Base-by-base conservation (phyloP, 768 basidiomycete species). In the Lepiota venenata region DNA sequence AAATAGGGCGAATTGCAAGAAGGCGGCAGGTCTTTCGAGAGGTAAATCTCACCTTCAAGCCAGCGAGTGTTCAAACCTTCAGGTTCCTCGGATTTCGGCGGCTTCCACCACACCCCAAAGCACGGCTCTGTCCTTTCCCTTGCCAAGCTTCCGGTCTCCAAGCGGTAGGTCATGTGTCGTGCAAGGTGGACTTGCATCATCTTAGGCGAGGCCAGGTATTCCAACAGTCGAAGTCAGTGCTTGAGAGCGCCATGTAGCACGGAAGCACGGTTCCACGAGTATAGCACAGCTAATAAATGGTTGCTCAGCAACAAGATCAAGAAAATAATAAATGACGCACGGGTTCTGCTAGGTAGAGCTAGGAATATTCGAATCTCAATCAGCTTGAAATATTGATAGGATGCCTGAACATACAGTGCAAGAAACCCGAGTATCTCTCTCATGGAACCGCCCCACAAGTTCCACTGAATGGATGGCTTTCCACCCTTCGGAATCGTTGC, bases 401-500 rank as follows among this genome's bases (percentile, higher is more conserved):
- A 47, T 38, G 18, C 18, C 32, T 20, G 16, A 25, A 49, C 55
- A 8, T 9, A 52, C 55, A 4, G 21, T 20, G 18, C 40, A 48
- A 8, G 10, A 53, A 37, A 40, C 22, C 41, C 36, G 56, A 37
- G 22, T 56, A 16, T 47, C 27, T 14, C 40, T 40, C 10, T 55
- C 53, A 39, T 47, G 25, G 37, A 55, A 12, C n/a, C 42, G 50
- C 14, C 46, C 50, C 15, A 53, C 36, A 46, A 55, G 18, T 27
- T 45, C 20, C 20, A 27, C 10, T 36, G 37, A 11, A 15, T 51
- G 40, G 25, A 51, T 38, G 6, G 51, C 55, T 15, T 50, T 32
- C 63, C 64, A 66, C 12, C 64, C 64, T 35, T 51, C 37, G 21
- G 62, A 57, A 47, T 66, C 64, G 16, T 49, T 50, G 11, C 52